Conservation (phyloP, 345 rosid genomes). For the Stellera chamaejasme region DNA sequence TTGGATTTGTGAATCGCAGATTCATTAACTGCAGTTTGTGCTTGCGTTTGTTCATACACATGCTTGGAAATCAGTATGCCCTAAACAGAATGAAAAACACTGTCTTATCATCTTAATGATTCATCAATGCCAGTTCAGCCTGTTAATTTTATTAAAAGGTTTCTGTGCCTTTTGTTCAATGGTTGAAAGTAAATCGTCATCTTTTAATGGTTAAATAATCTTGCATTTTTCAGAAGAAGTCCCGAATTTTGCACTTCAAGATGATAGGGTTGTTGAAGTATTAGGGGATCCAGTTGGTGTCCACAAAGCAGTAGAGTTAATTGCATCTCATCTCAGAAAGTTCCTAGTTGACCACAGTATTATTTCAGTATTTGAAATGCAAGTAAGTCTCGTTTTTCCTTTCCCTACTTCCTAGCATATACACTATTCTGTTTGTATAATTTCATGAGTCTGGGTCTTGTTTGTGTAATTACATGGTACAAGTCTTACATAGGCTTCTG, state of each 20-base stretch:
- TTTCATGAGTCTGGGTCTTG: not conserved
- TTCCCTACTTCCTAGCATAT: not conserved
- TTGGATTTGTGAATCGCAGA: too few relatives aligned
- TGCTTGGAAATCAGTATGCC: too few relatives aligned
- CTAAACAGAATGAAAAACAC: too few relatives aligned
- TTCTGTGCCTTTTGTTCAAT: too few relatives aligned
- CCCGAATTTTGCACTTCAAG: slow-evolving; percentile 31
- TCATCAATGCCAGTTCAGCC: too few relatives aligned
- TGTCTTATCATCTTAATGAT: too few relatives aligned
- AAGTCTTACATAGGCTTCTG: not conserved
- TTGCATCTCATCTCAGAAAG: slow-evolving; percentile 27
- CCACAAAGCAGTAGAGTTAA: slow-evolving; percentile 29
- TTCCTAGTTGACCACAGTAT: slow-evolving; percentile 30
- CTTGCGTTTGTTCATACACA: too few relatives aligned
- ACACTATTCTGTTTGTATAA: not conserved
- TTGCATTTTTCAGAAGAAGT: slow-evolving; percentile 18
- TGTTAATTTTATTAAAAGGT: too few relatives aligned
- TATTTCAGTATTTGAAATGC: slow-evolving; percentile 27
- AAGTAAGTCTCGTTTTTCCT: slow-evolving; percentile 15
- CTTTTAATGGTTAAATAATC: too few relatives aligned
- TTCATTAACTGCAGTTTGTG: too few relatives aligned
- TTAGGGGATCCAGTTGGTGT: slow-evolving; percentile 25
- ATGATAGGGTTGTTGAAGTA: slow-evolving; percentile 34
- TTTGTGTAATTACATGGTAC: too few relatives aligned
- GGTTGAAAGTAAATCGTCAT: too few relatives aligned